Evolutionary conservation across 2,329 filamentous ascomycete species (phyloP).

Genomic region (Chrysoporthe deuterocubensis): DNA sequence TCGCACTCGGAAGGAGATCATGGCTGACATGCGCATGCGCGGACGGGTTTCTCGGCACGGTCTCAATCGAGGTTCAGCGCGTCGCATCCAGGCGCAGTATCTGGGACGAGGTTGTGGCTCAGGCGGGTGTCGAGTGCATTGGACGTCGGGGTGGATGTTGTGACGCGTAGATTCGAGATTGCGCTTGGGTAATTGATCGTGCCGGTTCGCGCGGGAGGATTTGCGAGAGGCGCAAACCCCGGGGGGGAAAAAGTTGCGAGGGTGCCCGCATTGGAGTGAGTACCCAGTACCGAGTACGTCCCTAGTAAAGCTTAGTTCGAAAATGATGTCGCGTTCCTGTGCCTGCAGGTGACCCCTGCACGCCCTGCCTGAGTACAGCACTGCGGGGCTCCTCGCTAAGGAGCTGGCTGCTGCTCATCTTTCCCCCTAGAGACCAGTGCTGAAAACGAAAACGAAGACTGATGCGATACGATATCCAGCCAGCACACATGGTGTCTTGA

Average conservation of each 20-base stretch:
- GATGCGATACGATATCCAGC: no score
- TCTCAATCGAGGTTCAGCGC: conserved; percentile 2
- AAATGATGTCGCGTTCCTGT: neutral
- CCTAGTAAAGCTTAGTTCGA: neutral
- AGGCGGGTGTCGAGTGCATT: neutral
- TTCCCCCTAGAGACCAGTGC: neutral
- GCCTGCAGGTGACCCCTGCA: neutral
- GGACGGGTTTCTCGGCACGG: neutral
- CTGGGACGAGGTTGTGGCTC: neutral
- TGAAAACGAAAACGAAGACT: neutral
- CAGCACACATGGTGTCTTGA: neutral
- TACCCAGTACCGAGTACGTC: neutral
- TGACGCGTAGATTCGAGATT: neutral
- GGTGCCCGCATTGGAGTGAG: neutral
- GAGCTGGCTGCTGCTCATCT: neutral
- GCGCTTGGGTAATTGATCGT: neutral
- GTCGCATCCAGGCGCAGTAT: neutral
- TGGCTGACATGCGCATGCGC: conserved; percentile 11
- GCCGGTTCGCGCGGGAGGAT: neutral
- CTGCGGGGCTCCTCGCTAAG: neutral
- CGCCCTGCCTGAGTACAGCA: no score
- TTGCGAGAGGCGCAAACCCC: neutral
- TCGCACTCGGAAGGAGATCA: conserved; percentile 21
- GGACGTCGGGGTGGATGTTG: neutral
- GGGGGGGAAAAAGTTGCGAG: conserved; percentile 16